phyloP scores from a whole-genome alignment of 2,329 filamentous ascomycete species.

The Cordyceps javanica region DNA sequence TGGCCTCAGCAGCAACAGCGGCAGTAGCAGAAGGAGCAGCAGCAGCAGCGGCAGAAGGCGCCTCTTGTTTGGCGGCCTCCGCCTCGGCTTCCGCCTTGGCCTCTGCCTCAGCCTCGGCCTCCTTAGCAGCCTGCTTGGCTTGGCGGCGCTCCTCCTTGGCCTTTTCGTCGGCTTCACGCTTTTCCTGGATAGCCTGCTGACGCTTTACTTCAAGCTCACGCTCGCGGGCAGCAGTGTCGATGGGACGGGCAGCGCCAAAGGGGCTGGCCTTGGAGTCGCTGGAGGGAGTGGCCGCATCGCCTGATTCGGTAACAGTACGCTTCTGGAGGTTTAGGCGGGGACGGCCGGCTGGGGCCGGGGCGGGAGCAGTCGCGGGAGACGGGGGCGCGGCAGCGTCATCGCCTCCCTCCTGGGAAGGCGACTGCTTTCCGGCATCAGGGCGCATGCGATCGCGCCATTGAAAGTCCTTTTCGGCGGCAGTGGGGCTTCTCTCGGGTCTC shows the following conservation, averaged over 20 bases:
- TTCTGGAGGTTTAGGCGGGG: conserved; percentile 86
- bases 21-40: neutral
- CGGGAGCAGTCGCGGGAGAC: conserved; percentile 56
- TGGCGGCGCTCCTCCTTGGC: conserved; percentile 66
- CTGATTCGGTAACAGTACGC: conserved; percentile 76
- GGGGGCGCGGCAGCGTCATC: conserved; percentile 69
- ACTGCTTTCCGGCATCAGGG: conserved; percentile 62
- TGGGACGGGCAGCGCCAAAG: conserved; percentile 88
- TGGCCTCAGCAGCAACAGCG: conserved; percentile 16
- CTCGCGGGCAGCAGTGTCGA: conserved; percentile 87
- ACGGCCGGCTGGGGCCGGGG: conserved; percentile 51
- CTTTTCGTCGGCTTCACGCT: conserved; percentile 83
- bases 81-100: conserved; percentile 28
- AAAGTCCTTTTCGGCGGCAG: conserved; percentile 85
- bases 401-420: conserved; percentile 65
- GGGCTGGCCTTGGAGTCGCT: conserved; percentile 81
- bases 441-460: conserved; percentile 91
- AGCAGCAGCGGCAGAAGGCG: neutral
- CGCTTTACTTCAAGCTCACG: conserved; percentile 87
- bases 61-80: conserved; percentile 23
- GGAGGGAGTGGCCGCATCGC: conserved; percentile 45
- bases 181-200: conserved; percentile 65
- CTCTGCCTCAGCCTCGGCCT: conserved; percentile 35
- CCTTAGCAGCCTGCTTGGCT: conserved; percentile 51
- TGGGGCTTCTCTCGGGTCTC: conserved; percentile 62